phyloP scores from a whole-genome alignment of 257 asterid species.

The Solanum bulbocastanum region DNA sequence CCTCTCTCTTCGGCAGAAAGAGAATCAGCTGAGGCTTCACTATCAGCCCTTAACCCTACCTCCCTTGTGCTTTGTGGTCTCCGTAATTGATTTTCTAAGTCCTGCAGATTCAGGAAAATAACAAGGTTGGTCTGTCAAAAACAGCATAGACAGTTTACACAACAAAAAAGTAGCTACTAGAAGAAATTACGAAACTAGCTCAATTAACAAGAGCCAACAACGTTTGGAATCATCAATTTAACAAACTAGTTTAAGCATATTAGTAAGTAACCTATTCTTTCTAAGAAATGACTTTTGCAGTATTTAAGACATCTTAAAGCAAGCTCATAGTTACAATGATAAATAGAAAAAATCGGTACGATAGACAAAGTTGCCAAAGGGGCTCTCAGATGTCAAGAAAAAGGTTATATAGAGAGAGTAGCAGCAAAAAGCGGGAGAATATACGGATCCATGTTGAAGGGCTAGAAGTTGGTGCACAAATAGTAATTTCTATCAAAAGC shows the following conservation, averaged over 20 bases:
- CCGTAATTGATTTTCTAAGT: constrained; percentile 25
- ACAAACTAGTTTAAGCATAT: not conserved
- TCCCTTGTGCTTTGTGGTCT: constrained; percentile 28
- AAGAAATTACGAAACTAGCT: not conserved
- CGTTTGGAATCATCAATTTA: not conserved
- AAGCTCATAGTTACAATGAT: not conserved
- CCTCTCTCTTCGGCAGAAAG: constrained; percentile 33
- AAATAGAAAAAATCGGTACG: not conserved
- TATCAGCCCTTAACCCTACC: constrained; percentile 34
- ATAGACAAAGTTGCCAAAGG: not conserved
- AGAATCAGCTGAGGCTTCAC: constrained; percentile 56
- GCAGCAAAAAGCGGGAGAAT: not conserved
- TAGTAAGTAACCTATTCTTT: not conserved
- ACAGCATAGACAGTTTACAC: not conserved
- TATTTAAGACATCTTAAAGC: not conserved
- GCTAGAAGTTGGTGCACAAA: not conserved
- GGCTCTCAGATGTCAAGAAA: not conserved
- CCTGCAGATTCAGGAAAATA: constrained; percentile 26
- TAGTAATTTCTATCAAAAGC: not conserved
- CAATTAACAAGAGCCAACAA: not conserved
- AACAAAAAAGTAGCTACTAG: not conserved
- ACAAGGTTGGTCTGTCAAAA: not conserved
- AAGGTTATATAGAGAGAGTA: not conserved
- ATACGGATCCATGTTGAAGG: not conserved
- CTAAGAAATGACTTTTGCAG: not conserved